phyloP scores from a whole-genome alignment of 306 rosid genomes.

The Delonix regia region DNA sequence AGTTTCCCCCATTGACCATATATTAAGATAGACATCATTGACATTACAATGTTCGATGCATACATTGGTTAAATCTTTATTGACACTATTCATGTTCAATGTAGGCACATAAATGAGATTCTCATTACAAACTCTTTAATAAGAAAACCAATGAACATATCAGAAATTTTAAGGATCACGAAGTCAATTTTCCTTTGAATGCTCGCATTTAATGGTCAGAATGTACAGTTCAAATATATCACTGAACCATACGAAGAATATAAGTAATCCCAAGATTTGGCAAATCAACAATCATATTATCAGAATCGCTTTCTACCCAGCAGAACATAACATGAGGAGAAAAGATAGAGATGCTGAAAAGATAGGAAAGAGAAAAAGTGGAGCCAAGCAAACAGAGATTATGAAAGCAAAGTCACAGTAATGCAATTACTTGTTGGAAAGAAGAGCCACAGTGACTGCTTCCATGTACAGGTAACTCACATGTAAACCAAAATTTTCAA shows the following conservation, averaged over 20 bases:
- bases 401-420: constrained; percentile 2
- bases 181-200: neutral
- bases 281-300: neutral
- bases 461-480: neutral
- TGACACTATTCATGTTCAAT: constrained; percentile 15
- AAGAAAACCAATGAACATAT: neutral
- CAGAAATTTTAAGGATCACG: neutral
- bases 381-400: neutral
- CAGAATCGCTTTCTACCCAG: neutral
- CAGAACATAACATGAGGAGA: constrained; percentile 4
- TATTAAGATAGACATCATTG: neutral
- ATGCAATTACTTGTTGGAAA: neutral
- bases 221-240: neutral
- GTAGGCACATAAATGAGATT: neutral
- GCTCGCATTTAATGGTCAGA: constrained; percentile 4
- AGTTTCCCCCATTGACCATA: neutral
- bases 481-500: neutral
- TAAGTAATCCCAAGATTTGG: neutral
- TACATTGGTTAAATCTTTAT: neutral
- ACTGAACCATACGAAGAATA: constrained; percentile 2
- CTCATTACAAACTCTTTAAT: neutral
- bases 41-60: neutral
- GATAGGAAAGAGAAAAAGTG: neutral
- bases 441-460: neutral
- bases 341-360: neutral